Evolutionary conservation across 2,329 filamentous ascomycete genomes (phyloP), one percentile per base, ranked within the genome.

Genomic region (Talaromyces funiculosus): DNA sequence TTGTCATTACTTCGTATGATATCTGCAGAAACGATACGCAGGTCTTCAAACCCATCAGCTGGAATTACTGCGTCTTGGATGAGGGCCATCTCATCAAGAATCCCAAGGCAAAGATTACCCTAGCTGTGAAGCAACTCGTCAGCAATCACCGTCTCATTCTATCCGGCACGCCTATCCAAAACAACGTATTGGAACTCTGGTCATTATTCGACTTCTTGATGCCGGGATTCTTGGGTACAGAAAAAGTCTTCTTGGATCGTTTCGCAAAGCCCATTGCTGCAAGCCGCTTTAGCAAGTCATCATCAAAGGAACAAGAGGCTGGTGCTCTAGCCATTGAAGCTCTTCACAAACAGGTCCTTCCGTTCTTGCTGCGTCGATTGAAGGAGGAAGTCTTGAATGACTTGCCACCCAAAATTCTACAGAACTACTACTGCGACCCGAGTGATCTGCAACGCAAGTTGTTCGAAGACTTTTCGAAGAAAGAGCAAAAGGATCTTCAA

Each of bases 11-110:
- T 0, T 97, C 93, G 0, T 99, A 99, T 70, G 95, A 99, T 73
- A 94, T 99, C 54, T 97, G 93, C 72, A 87, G 95, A 57, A 99
- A 99, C 66, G 94, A 99, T 70, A 86, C 88, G n/a, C 92, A 97
- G 8, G 75, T 93, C 4, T 83, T 99, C 35, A 84, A 85, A 49
- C 86, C 90, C 59, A 85, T 94, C 70, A 94, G 84, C 66, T 99
- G 93, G 92, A 99, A 99, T 72, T 99, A 99, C 72, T 90, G 94
- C 60, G 92, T 99, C 3, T 84, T 99, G 7, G 94, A 99, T 70
- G 94, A 99, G 78, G 94, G 95, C 1, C 94, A 99, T 78, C 78
- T 99, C 64, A 99, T 99, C 81, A 99, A 99, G 81, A 99, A 99
- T 73, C 92, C 94, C 3, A 95, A 94, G 73, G 92, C 95, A 1